Conservation (phyloP, 768 basidiomycete species). For the Udeniomyces megalosporus region DNA sequence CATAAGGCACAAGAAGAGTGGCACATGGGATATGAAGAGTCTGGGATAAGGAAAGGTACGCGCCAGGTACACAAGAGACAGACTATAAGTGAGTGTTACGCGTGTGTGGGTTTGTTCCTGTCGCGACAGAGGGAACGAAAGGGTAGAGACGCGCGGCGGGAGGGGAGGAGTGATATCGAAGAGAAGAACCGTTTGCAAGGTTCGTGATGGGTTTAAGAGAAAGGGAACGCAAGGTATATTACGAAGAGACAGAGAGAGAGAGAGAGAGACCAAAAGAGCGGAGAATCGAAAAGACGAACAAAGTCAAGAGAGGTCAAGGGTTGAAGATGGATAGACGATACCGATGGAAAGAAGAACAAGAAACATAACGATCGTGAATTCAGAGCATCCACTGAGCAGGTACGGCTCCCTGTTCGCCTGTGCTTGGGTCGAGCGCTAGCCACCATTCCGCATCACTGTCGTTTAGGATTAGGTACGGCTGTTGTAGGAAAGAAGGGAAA, state of each 20-base stretch:
- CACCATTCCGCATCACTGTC: conserved; percentile 52
- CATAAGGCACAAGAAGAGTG: too few species aligned
- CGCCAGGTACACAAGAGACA: neutral
- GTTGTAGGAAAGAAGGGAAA: neutral
- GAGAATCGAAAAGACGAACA: too few species aligned
- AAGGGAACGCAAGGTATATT: neutral
- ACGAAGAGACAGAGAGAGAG: neutral
- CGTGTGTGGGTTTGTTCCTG: too few species aligned
- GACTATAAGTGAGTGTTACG: too few species aligned
- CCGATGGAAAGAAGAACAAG: neutral
- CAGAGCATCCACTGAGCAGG: conserved; percentile 53
- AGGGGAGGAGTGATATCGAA: neutral
- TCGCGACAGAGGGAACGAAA: too few species aligned
- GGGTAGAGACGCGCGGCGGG: too few species aligned
- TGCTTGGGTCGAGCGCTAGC: conserved; percentile 67
- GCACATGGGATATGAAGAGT: neutral
- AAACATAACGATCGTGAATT: neutral
- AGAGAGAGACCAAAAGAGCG: neutral
- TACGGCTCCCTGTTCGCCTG: conserved; percentile 73
- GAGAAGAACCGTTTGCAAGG: too few species aligned
- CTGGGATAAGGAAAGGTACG: neutral
- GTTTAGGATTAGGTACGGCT: conserved; percentile 14
- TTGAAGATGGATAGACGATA: neutral
- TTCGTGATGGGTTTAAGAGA: neutral
- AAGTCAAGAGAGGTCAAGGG: neutral